A percentile compares a stretch with the other conserved stretches of the same genome.
Conservation (phyloP, 1,284 basidiomycete species). For the Pterulicium gracile region DNA sequence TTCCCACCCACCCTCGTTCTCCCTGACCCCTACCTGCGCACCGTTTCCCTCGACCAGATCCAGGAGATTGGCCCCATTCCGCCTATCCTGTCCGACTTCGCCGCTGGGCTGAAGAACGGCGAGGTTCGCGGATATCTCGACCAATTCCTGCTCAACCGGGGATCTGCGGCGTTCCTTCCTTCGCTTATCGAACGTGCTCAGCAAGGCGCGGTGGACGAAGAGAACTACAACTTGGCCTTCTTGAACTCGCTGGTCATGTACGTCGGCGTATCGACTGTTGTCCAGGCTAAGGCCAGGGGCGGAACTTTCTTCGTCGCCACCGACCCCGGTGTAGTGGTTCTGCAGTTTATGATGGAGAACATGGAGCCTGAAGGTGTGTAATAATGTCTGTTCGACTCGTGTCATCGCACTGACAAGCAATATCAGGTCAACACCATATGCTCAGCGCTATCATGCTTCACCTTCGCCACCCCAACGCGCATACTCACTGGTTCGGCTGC, state of each 20-base stretch:
- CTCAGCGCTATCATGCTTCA: slow-evolving; percentile 87
- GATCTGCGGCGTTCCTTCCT: slow-evolving; percentile 57
- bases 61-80: slow-evolving; percentile 89
- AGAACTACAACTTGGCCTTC: slow-evolving; percentile 80
- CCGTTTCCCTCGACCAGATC: slow-evolving; percentile 58
- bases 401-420: no score
- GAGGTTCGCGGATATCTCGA: slow-evolving; percentile 76
- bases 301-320: slow-evolving; percentile 72
- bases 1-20: slow-evolving; percentile 85
- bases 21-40: slow-evolving; percentile 81
- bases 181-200: slow-evolving; percentile 75
- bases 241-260: slow-evolving; percentile 95
- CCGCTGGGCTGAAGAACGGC: slow-evolving; percentile 66
- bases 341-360: slow-evolving; percentile 75
- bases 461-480: slow-evolving; percentile 92
- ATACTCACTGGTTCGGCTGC: slow-evolving; percentile 92
- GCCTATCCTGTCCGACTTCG: slow-evolving; percentile 84
- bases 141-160: slow-evolving; percentile 69
- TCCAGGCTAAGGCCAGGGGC: slow-evolving; percentile 72
- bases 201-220: slow-evolving; percentile 41
- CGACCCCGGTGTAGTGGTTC: slow-evolving; percentile 73
- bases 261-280: slow-evolving; percentile 83
- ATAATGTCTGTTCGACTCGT: no score
- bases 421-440: slow-evolving; percentile 88
- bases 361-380: slow-evolving; percentile 82